Evolutionary conservation across 176 grass and related monocot genomes (phyloP).

Genomic region (Elymus sibiricus): DNA sequence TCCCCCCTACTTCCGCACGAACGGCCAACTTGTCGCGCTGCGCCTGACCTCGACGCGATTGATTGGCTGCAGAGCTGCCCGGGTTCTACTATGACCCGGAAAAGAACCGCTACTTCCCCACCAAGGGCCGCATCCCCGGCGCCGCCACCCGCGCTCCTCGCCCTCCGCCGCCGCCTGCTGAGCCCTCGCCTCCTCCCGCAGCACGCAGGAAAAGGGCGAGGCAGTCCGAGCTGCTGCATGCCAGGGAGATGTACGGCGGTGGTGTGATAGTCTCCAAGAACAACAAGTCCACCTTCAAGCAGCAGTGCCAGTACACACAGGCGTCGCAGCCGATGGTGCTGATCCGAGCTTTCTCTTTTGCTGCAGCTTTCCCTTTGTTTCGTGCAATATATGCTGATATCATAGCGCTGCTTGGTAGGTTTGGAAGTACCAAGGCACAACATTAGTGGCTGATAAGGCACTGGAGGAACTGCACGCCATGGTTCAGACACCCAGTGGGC

Average conservation of each 20-base stretch:
- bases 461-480: slow-evolving; percentile 35
- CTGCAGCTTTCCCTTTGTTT: background rate
- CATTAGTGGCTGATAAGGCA: slow-evolving; percentile 37
- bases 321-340: slow-evolving; percentile 56
- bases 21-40: background rate
- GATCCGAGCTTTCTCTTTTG: background rate
- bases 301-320: slow-evolving; percentile 56
- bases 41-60: background rate
- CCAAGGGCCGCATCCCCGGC: slow-evolving; percentile 62
- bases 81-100: slow-evolving; percentile 75
- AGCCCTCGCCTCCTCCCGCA: background rate
- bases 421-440: slow-evolving; percentile 49
- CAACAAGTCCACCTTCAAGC: slow-evolving; percentile 42
- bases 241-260: slow-evolving; percentile 64
- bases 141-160: slow-evolving; percentile 29
- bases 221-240: slow-evolving; percentile 44
- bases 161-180: background rate
- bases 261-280: slow-evolving; percentile 43
- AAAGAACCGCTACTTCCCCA: slow-evolving; percentile 90
- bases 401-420: slow-evolving; percentile 20
- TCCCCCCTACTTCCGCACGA: background rate
- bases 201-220: slow-evolving; percentile 42
- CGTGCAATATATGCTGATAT: background rate
- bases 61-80: slow-evolving; percentile 51
- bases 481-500: slow-evolving; percentile 52